Conservation (phyloP, 2,329 filamentous ascomycete species). For the Beauveria rudraprayagi region DNA sequence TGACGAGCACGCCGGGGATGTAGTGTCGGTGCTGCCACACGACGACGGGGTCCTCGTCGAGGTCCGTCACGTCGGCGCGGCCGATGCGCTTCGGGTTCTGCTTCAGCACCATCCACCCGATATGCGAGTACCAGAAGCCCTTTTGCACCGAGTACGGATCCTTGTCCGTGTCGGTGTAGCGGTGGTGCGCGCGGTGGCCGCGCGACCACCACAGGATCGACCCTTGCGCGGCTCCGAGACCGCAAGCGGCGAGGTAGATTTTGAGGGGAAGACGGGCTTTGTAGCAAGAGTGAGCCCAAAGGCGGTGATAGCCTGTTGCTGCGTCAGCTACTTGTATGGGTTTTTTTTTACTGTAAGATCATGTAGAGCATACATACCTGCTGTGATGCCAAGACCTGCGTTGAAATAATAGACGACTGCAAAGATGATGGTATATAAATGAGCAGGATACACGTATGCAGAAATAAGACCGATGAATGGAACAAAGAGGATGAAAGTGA, state of each 20-base stretch:
- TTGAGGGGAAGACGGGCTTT: constrained; percentile 68
- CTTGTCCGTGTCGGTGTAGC: constrained; percentile 88
- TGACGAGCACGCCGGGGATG: constrained; percentile 68
- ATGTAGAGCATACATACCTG: constrained; percentile 39
- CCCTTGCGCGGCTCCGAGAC: constrained; percentile 76
- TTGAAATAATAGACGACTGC: constrained; percentile 69
- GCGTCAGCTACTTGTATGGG: background rate
- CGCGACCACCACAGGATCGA: constrained; percentile 86
- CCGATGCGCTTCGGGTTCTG: constrained; percentile 86
- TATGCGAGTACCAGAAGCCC: constrained; percentile 68
- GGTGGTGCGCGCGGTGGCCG: constrained; percentile 80
- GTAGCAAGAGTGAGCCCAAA: constrained; percentile 83
- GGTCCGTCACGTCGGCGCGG: constrained; percentile 78
- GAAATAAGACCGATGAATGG: constrained; percentile 65
- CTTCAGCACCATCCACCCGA: constrained; percentile 91
- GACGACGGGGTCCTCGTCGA: constrained; percentile 79
- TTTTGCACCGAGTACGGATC: constrained; percentile 88
- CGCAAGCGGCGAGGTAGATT: constrained; percentile 74
- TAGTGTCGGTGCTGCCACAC: constrained; percentile 86
- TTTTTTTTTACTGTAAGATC: too few relatives aligned
- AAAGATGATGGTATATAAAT: constrained; percentile 58
- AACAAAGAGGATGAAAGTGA: constrained; percentile 68
- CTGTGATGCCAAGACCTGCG: constrained; percentile 65
- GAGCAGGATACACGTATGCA: constrained; percentile 61
- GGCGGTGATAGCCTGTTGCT: constrained; percentile 45